These are phyloP conservation scores for Talaromyces sp. DNA, from an alignment of 2,329 filamentous ascomycete species.

Conservation along the genomic window DNA sequence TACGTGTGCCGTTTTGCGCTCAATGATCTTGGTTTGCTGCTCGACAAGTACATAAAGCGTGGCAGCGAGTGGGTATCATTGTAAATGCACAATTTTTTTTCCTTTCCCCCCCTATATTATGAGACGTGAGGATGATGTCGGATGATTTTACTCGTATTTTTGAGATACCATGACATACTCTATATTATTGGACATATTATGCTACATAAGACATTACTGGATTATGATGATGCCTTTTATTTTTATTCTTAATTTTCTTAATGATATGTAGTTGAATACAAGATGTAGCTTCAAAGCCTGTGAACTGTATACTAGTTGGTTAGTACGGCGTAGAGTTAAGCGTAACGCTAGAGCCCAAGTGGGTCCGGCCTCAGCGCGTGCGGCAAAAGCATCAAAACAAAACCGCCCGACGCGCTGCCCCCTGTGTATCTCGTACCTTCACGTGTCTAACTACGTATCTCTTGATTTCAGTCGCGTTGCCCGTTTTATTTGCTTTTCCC, in stretches of 20 bases:
- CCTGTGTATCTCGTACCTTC: not conserved
- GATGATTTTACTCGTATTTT: conserved; percentile 8
- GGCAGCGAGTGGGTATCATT: conserved; percentile 88
- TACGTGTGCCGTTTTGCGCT: conserved; percentile 95
- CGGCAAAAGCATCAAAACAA: not conserved
- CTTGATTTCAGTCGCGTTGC: not conserved
- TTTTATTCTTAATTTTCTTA: not conserved
- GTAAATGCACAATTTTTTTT: not conserved
- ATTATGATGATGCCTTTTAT: not conserved
- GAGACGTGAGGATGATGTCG: conserved; percentile 9
- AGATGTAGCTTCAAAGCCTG: too few species aligned
- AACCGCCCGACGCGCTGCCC: not conserved
- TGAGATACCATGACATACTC: conserved; percentile 14
- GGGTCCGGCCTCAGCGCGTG: not conserved
- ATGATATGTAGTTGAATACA: too few species aligned
- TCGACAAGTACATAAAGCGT: conserved; percentile 96
- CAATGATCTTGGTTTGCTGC: conserved; percentile 72
- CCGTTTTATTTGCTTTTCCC: not conserved
- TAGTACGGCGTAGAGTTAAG: not conserved
- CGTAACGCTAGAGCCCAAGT: not conserved
- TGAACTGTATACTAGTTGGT: not conserved
- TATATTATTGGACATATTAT: conserved; percentile 1
- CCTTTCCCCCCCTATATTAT: conserved; percentile 1
- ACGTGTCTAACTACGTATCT: not conserved
- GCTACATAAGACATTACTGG: not conserved